These are phyloP conservation scores for Psilocybe azurescens DNA, from an alignment of 768 basidiomycete genomes.

Conservation along the genomic window DNA sequence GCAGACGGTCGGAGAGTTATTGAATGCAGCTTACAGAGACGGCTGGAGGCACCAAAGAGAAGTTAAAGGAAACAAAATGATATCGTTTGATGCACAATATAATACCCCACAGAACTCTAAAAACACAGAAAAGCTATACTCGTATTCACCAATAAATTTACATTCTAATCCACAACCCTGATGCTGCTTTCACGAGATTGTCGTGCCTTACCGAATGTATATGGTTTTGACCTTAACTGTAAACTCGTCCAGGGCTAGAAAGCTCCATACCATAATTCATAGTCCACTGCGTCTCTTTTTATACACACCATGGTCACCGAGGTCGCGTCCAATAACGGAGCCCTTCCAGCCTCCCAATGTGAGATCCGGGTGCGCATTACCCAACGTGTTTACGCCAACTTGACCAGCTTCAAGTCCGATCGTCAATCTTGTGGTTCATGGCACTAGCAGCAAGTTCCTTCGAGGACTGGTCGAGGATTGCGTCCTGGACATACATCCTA, in stretches of 20 bases:
- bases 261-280: background rate
- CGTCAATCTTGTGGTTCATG: background rate
- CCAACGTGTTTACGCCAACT: background rate
- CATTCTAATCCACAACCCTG: too few relatives aligned
- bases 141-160: too few relatives aligned
- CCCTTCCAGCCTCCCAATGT: background rate
- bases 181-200: too few relatives aligned
- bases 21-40: constrained; percentile 26
- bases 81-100: background rate
- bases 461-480: constrained; percentile 5
- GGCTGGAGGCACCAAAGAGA: constrained; percentile 11
- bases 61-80: background rate
- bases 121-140: too few relatives aligned
- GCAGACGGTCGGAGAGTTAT: constrained; percentile 23
- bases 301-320: background rate
- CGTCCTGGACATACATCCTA: constrained; percentile 13
- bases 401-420: constrained; percentile 3
- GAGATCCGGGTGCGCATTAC: background rate
- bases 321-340: background rate
- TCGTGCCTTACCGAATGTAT: background rate
- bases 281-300: too few relatives aligned
- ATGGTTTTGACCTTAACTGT: background rate
- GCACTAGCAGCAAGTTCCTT: background rate
- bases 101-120: too few relatives aligned
- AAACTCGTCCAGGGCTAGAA: background rate